phyloP scores from a whole-genome alignment of 169 alveolate species.

The Eimeria praecox region DNA sequence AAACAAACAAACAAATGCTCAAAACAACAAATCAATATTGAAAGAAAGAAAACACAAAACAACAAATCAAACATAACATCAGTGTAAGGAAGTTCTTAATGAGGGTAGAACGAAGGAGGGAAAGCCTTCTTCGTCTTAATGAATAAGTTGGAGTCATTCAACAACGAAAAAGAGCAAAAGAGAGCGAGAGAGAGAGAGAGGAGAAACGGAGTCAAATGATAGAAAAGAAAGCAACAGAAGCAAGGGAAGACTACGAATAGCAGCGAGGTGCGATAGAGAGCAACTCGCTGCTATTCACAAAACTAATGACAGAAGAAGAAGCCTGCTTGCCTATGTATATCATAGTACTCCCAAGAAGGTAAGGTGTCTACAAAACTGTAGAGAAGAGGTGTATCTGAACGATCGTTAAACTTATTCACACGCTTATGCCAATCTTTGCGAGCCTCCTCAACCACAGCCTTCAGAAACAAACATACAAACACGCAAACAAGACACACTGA shows the following conservation, averaged over 20 bases:
- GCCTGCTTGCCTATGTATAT: slow-evolving; percentile 87
- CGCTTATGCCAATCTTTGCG: slow-evolving; percentile 87
- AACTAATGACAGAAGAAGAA: not conserved
- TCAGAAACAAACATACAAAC: not conserved
- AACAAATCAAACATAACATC: no score
- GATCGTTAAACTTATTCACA: slow-evolving; percentile 89
- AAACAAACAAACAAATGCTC: not conserved
- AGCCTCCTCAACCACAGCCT: not conserved
- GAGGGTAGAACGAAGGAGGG: no score
- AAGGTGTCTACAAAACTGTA: slow-evolving; percentile 89
- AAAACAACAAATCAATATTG: no score
- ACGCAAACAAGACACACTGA: not conserved
- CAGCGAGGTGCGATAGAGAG: no score
- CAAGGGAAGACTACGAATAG: not conserved
- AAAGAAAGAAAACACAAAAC: no score
- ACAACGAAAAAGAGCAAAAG: no score
- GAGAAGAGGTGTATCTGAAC: slow-evolving; percentile 91
- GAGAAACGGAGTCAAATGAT: not conserved
- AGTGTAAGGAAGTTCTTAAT: no score
- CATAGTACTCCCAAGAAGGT: slow-evolving; percentile 93
- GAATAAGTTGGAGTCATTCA: no score
- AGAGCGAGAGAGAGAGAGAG: not conserved
- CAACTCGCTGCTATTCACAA: no score
- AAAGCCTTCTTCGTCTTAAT: no score
- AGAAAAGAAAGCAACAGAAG: not conserved